Evolutionary conservation across 1,139 yeast species (phyloP).

Genomic region (Hansenula sp.): DNA sequence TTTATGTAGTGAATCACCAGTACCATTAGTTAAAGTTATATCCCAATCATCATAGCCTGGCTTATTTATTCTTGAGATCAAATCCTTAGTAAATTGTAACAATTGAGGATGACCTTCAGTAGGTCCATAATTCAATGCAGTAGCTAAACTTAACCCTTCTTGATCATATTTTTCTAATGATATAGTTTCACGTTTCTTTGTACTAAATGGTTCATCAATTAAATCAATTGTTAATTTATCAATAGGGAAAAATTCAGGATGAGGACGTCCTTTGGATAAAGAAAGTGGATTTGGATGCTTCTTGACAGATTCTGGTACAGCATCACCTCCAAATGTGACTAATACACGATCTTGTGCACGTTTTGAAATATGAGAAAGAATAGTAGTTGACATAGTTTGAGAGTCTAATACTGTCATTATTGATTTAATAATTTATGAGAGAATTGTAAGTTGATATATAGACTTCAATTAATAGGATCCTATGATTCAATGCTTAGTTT

Average conservation of each 20-base stretch:
- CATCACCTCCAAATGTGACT: slow-evolving; percentile 16
- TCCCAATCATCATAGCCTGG: slow-evolving; percentile 54
- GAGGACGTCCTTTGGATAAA: slow-evolving; percentile 54
- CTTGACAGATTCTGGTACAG: slow-evolving; percentile 36
- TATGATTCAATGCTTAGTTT: no score
- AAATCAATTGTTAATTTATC: slow-evolving; percentile 41
- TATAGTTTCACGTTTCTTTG: not conserved
- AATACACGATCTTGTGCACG: slow-evolving; percentile 11
- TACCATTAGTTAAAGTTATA: slow-evolving; percentile 49
- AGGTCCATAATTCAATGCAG: slow-evolving; percentile 46
- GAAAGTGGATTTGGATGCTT: slow-evolving; percentile 40
- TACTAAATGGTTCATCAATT: slow-evolving; percentile 32
- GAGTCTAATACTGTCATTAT: not conserved
- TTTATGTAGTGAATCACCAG: slow-evolving; percentile 62
- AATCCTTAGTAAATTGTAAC: slow-evolving; percentile 35
- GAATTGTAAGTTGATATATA: no score
- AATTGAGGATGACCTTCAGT: slow-evolving; percentile 39
- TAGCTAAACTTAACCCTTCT: slow-evolving; percentile 19
- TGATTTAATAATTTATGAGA: not conserved
- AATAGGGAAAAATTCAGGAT: slow-evolving; percentile 53
- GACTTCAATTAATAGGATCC: no score
- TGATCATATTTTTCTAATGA: no score
- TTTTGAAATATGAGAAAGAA: slow-evolving; percentile 11
- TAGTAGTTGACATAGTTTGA: not conserved
- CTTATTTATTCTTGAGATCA: slow-evolving; percentile 37